Percentiles rank a stretch among this genome's conserved stretches.
phyloP scores from a whole-genome alignment of 2,329 filamentous ascomycete species.

The Sporothrix phasma region DNA sequence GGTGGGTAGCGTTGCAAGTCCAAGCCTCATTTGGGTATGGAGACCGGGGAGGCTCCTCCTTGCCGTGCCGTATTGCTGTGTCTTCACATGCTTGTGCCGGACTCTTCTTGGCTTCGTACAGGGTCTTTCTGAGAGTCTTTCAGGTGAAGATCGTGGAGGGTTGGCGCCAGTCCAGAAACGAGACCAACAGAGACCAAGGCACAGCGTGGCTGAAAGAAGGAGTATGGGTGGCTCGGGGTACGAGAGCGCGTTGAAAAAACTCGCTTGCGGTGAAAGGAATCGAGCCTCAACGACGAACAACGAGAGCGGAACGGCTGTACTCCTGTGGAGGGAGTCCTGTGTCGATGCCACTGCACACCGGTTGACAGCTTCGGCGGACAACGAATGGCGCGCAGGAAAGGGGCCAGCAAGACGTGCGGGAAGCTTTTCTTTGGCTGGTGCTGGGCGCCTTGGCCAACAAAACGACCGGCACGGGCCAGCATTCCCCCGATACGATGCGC shows the following conservation, averaged over 20 bases:
- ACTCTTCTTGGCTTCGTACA: neutral
- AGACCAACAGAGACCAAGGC: neutral
- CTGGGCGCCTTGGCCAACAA: neutral
- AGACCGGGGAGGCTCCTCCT: neutral
- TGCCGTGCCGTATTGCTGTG: neutral
- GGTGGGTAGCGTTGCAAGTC: neutral
- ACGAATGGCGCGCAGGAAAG: no score
- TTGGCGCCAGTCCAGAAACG: no score
- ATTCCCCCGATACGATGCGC: neutral
- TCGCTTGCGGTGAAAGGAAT: no score
- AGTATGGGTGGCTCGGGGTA: neutral
- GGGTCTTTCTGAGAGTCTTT: neutral
- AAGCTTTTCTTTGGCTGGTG: no score
- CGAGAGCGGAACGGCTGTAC: no score
- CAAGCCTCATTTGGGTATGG: neutral
- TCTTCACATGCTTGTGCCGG: neutral
- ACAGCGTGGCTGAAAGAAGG: neutral
- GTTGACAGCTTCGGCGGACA: no score
- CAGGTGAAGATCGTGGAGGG: neutral
- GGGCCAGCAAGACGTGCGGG: no score
- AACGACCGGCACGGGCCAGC: conserved; percentile 1
- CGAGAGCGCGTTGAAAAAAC: neutral
- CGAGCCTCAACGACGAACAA: no score
- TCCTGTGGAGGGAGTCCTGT: no score
- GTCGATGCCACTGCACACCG: no score